These are phyloP conservation scores for Benincasa hispida DNA, from an alignment of 306 rosid genomes.

Conservation along the genomic window DNA sequence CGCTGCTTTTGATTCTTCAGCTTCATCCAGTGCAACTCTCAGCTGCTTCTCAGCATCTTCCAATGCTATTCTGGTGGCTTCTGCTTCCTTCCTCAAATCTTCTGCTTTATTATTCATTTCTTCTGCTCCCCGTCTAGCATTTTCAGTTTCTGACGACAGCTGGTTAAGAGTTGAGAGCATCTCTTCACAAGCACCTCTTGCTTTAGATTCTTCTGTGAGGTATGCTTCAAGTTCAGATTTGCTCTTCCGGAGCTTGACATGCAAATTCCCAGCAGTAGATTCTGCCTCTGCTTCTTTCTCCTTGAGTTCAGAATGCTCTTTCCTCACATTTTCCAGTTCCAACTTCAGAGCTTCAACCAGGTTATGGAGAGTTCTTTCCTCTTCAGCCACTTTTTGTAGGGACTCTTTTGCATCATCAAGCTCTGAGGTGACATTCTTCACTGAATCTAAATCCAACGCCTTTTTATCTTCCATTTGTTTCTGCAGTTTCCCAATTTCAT, in stretches of 20 bases:
- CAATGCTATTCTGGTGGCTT: slow-evolving; percentile 42
- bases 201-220: slow-evolving; percentile 61
- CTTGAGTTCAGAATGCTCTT: slow-evolving; percentile 67
- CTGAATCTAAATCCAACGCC: slow-evolving; percentile 56
- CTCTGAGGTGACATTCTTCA: slow-evolving; percentile 62
- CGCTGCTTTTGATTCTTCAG: slow-evolving; percentile 69
- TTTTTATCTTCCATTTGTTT: slow-evolving; percentile 67
- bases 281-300: slow-evolving; percentile 86
- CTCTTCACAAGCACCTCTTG: slow-evolving; percentile 66
- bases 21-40: slow-evolving; percentile 57
- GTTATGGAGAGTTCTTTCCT: slow-evolving; percentile 69
- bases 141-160: slow-evolving; percentile 52
- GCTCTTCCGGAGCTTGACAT: slow-evolving; percentile 57
- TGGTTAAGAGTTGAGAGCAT: slow-evolving; percentile 66
- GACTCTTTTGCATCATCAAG: slow-evolving; percentile 85
- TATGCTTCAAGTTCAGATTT: slow-evolving; percentile 74
- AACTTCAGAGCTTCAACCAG: slow-evolving; percentile 61
- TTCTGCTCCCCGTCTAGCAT: slow-evolving; percentile 58
- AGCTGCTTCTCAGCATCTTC: slow-evolving; percentile 69
- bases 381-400: slow-evolving; percentile 74
- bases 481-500: slow-evolving; percentile 52
- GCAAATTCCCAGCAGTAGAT: slow-evolving; percentile 70
- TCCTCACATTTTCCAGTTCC: slow-evolving; percentile 79
- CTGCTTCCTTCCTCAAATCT: slow-evolving; percentile 63
- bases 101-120: slow-evolving; percentile 60